phyloP scores from a whole-genome alignment of 345 rosid genomes.

The Populus alba region DNA sequence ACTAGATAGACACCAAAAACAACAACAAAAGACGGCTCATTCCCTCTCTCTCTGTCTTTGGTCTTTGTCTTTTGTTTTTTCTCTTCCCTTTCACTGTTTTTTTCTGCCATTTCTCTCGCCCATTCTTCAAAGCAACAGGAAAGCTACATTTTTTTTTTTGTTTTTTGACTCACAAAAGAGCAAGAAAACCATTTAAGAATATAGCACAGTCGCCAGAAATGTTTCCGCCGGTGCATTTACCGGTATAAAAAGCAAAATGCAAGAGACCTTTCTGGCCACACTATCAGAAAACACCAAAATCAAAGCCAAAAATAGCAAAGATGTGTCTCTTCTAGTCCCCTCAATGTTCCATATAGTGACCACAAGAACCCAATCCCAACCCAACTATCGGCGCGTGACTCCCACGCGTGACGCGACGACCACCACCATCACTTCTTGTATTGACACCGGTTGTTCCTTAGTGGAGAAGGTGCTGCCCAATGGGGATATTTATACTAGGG shows the following conservation, averaged over 20 bases:
- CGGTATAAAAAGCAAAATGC: slow-evolving; percentile 8
- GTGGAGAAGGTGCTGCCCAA: slow-evolving; percentile 46
- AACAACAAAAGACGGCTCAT: too few relatives aligned
- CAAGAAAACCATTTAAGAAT: background rate
- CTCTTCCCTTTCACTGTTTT: too few relatives aligned
- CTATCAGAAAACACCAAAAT: background rate
- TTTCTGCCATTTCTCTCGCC: too few relatives aligned
- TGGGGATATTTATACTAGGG: slow-evolving; percentile 69
- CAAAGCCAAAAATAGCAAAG: background rate
- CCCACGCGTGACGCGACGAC: slow-evolving; percentile 16
- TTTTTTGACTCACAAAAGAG: background rate
- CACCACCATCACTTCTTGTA: background rate
- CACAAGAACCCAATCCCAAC: background rate
- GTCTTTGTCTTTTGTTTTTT: too few relatives aligned
- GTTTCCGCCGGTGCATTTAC: background rate
- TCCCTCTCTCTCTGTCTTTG: too few relatives aligned
- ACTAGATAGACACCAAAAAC: too few relatives aligned
- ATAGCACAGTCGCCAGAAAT: background rate
- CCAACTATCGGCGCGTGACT: slow-evolving; percentile 15
- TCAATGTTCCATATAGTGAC: background rate
- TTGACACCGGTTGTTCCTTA: background rate
- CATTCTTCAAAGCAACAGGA: background rate
- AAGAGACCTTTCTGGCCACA: slow-evolving; percentile 6
- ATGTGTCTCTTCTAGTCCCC: background rate
- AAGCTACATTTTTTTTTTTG: too few relatives aligned